Evolutionary conservation across 73 alveolate genomes (phyloP), one percentile per base, ranked within the genome.

Genomic region (Symbiodinium natans): DNA sequence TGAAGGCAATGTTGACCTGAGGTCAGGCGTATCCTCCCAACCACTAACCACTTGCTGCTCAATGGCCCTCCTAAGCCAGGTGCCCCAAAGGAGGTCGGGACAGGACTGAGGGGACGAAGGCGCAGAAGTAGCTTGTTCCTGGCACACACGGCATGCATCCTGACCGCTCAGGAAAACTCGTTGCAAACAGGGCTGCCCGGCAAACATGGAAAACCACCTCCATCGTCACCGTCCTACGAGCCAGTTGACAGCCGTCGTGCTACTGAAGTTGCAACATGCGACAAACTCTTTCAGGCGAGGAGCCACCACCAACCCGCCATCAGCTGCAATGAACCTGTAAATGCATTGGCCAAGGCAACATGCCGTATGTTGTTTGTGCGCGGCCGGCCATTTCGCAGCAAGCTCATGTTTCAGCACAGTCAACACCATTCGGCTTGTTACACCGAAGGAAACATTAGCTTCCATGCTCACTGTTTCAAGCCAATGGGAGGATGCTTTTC

Each of bases 1-100:
- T 92, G 98, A 92, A 92, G 92, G 98, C 98, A 38, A 92, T 92
- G 84, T 92, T 92, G 59, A 92, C 97, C 97, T 90, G 17, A 29
- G 73, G 29, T 29, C 15, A 15, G 42, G 1, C 77, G 1, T 0
- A 42, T 19, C 92, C 68, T 52, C 71, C 10, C 10, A 52, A 19
- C 71, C 10, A 52, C 10, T 19, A 13, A 52, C 71, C 71, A 13
- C 39, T 8, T 25, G 33, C 82, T 25, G 10, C 4, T 19, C 39
- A 29, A 63, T 6, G 7, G 82, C 33, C 82, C 82, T 29, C 80
- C 36, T 63, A 29, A 63, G 77, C 29, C 5, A 34, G 54, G 27
- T 34, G 52, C 98, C 23, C 98, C 98, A 40, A 92, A 92, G 92
- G 98, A 92, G 2, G 98, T 92, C 39, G 98, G 98, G 40, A 92